phyloP scores from a whole-genome alignment of 169 alveolate species.

The Amoebophrya sp. region DNA sequence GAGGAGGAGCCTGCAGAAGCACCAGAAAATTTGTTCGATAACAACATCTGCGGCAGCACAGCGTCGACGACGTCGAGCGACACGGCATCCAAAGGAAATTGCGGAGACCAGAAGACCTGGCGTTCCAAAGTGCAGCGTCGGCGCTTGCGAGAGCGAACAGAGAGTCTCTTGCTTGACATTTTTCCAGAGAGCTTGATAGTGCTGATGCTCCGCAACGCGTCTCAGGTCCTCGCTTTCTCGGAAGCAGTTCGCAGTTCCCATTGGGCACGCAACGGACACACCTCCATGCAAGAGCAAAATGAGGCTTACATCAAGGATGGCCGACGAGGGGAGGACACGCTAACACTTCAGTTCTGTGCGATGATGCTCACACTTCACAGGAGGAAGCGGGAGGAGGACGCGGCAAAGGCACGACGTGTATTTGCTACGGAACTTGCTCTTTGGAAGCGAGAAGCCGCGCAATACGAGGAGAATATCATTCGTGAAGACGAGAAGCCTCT shows the following conservation, averaged over 20 bases:
- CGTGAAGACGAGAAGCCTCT: no score
- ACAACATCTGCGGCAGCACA: no score
- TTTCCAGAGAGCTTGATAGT: not conserved
- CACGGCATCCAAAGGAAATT: no score
- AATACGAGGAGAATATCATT: no score
- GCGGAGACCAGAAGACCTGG: no score
- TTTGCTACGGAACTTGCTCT: no score
- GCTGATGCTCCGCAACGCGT: not conserved
- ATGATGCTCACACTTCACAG: not conserved
- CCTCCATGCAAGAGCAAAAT: not conserved
- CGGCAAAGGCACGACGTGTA: no score
- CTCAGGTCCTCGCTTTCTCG: not conserved
- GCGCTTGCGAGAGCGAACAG: not conserved
- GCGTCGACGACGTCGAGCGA: no score
- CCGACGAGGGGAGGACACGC: not conserved
- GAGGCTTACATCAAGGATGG: not conserved
- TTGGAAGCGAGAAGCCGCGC: no score
- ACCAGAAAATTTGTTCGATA: no score
- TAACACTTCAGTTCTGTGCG: not conserved
- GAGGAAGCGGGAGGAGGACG: not conserved
- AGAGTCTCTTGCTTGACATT: not conserved
- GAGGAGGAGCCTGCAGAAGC: no score
- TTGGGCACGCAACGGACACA: constrained; percentile 3
- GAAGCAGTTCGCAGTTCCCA: not conserved
- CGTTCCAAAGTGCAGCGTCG: no score